These are phyloP conservation scores for Oryza coarctata DNA, from an alignment of 176 grass and related monocot genomes.

Conservation along the genomic window DNA sequence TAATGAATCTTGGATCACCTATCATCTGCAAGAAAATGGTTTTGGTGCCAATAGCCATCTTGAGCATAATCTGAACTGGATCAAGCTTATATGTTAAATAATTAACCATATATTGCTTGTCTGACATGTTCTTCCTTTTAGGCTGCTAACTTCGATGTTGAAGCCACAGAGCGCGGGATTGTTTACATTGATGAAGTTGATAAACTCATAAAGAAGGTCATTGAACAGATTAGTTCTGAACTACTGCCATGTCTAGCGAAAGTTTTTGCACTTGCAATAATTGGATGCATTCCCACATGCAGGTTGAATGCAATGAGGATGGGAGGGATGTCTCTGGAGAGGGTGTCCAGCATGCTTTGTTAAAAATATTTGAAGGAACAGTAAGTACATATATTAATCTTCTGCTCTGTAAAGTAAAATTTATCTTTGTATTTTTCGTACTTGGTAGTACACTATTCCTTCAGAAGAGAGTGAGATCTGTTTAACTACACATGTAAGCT, in stretches of 20 bases:
- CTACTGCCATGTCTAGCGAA: neutral
- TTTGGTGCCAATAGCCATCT: neutral
- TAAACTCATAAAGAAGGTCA: conserved; percentile 73
- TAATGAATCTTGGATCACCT: neutral
- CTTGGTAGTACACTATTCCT: neutral
- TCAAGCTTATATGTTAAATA: neutral
- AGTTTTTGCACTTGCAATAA: conserved; percentile 3
- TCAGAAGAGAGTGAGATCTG: conserved; percentile 2
- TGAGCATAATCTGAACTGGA: neutral
- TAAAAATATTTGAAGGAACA: conserved; percentile 79
- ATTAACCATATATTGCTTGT: neutral
- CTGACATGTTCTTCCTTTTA: conserved; percentile 36
- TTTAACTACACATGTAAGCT: neutral
- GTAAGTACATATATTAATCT: conserved; percentile 31
- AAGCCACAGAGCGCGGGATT: conserved; percentile 62
- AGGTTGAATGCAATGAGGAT: conserved; percentile 41
- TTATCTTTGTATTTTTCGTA: neutral
- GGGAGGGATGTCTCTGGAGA: conserved; percentile 72
- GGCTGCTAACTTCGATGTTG: conserved; percentile 63
- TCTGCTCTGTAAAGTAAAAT: neutral
- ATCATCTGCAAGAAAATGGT: neutral
- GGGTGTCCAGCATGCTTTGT: conserved; percentile 71
- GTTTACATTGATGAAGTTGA: conserved; percentile 82
- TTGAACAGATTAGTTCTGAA: conserved; percentile 19
- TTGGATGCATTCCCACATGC: conserved; percentile 15